Evolutionary conservation across 441 rosid species (phyloP), one percentile per base, ranked within the genome.

Genomic region (Manihot esculenta): DNA sequence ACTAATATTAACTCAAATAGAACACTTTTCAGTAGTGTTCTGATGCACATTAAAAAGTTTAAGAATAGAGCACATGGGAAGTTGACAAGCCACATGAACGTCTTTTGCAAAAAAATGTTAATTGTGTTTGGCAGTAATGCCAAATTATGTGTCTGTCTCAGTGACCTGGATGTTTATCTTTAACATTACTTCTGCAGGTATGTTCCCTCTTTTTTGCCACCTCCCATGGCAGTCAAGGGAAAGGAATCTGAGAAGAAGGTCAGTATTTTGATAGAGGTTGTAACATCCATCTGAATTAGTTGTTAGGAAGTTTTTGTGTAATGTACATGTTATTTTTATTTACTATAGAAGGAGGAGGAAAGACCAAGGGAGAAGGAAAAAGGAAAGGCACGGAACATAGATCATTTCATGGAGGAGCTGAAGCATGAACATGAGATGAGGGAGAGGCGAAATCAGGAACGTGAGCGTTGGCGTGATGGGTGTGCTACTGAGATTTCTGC

Each of bases 201-300:
- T 86, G 97, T 95, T 73, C 99, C 99, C 78, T 95, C 99, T 81
- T 95, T 95, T 71, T 79, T 95, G 79, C 99, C 99, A 64, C 99
- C 99, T 76, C 94, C 97, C 61, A 48, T 91, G 91, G 89, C 95
- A 58, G 75, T 90, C 73, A 95, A 86, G 84, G 99, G 90, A 80
- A 95, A 84, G 77, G 99, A 92, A 74, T 72, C 87, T 44, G 98
- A 93, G 76, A 95, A 79, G 85, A 91, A 87, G 98, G 99, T 95
- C 18, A 74, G 84, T 76, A 75, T 58, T 62, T 57, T 45, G 33
- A 55, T 61, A 27, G 61, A 68, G 49, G 62, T 55, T 66, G 49
- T 57, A 57, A 13, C 13, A 41, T 55, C 56, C 58, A n/a, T 62
- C 51, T 13, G 41, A 64, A 27, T 44, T 61, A 24, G 27, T 67